Percentiles rank a stretch among this genome's conserved stretches.
phyloP scores from a whole-genome alignment of 169 alveolate genomes.

The Blepharisma undulans region DNA sequence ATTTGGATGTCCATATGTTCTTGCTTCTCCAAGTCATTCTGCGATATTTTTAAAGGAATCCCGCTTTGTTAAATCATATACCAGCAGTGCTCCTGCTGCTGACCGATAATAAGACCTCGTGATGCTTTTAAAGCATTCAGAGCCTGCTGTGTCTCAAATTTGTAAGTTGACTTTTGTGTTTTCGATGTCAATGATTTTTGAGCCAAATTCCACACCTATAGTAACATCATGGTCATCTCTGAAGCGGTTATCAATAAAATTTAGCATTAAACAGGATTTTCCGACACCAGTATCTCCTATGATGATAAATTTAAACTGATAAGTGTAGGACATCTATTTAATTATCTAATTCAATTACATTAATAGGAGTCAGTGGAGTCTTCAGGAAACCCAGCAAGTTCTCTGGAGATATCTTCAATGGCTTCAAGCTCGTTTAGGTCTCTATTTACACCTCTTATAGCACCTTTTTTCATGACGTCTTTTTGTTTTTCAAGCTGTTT shows the following conservation, averaged over 20 bases:
- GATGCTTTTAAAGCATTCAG: constrained; percentile 70
- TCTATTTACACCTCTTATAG: not conserved
- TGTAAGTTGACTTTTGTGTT: constrained; percentile 67
- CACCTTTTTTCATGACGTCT: not conserved
- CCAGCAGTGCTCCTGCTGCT: constrained; percentile 83
- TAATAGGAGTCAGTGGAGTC: not conserved
- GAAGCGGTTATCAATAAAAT: constrained; percentile 71
- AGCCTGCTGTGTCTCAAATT: constrained; percentile 84
- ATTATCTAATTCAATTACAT: not conserved
- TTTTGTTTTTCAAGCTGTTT: not conserved
- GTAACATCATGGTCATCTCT: constrained; percentile 80
- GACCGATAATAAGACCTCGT: constrained; percentile 73
- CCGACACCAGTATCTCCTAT: constrained; percentile 88
- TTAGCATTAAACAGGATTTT: constrained; percentile 71
- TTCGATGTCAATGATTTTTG: constrained; percentile 65
- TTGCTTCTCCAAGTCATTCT: constrained; percentile 81
- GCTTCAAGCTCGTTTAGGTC: not conserved
- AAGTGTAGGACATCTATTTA: constrained; percentile 80
- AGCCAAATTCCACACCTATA: constrained; percentile 86
- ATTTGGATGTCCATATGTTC: constrained; percentile 64
- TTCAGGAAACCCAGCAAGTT: not conserved
- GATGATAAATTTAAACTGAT: constrained; percentile 91
- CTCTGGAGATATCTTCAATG: not conserved
- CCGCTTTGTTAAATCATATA: constrained; percentile 81
- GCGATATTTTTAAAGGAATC: constrained; percentile 66